Conservation (phyloP, 1,139 yeast species). For the Taphrina betulina region DNA sequence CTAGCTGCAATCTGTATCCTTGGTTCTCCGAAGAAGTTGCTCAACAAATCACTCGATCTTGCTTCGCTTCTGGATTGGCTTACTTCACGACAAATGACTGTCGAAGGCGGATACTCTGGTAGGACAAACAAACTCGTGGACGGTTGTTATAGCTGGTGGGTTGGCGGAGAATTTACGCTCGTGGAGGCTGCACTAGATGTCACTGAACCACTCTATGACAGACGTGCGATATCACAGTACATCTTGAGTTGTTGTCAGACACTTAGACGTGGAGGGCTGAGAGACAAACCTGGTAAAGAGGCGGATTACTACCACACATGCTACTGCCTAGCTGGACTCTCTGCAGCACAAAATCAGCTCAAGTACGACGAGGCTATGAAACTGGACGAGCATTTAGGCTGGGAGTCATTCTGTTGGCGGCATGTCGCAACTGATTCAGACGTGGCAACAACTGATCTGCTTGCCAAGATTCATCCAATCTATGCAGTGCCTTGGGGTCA, state of each 20-base stretch:
- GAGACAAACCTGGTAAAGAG: slow-evolving; percentile 79
- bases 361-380: slow-evolving; percentile 31
- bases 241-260: slow-evolving; percentile 72
- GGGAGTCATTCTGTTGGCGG: slow-evolving; percentile 40
- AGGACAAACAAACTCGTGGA: slow-evolving; percentile 91
- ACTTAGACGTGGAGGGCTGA: slow-evolving; percentile 64
- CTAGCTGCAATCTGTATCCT: slow-evolving; percentile 65
- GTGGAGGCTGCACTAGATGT: slow-evolving; percentile 36
- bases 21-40: slow-evolving; percentile 44
- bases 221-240: slow-evolving; percentile 61
- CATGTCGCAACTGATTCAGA: slow-evolving; percentile 35
- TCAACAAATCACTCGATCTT: slow-evolving; percentile 41
- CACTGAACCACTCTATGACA: slow-evolving; percentile 42
- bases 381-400: slow-evolving; percentile 40
- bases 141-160: slow-evolving; percentile 96
- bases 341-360: slow-evolving; percentile 63
- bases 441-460: slow-evolving; percentile 39
- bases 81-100: slow-evolving; percentile 60
- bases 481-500: slow-evolving; percentile 58
- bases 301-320: slow-evolving; percentile 92
- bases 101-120: slow-evolving; percentile 87
- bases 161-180: slow-evolving; percentile 63
- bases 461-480: slow-evolving; percentile 57
- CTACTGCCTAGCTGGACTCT: slow-evolving; percentile 74
- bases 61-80: slow-evolving; percentile 55